phyloP scores from a whole-genome alignment of 1,284 basidiomycete species.

The Trichosporon sp. region DNA sequence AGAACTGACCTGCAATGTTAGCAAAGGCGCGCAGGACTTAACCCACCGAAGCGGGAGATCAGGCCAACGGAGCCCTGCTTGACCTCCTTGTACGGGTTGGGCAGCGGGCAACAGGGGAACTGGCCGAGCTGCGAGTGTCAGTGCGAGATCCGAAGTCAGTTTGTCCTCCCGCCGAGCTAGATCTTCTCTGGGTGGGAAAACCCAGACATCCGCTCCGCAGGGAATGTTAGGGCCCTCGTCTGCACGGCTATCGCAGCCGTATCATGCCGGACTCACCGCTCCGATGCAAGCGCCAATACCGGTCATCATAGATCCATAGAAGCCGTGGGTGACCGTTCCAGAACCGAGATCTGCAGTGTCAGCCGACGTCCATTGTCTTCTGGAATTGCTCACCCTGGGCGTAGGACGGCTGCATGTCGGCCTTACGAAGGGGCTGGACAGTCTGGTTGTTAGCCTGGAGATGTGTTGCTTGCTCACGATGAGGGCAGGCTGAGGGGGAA shows the following conservation, averaged over 20 bases:
- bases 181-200: no score
- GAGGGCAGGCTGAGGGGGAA: slow-evolving; percentile 16
- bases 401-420: slow-evolving; percentile 68
- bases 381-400: slow-evolving; percentile 67
- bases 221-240: background rate
- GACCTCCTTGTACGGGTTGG: slow-evolving; percentile 60
- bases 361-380: background rate
- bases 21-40: slow-evolving; percentile 63
- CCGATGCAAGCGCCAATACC: slow-evolving; percentile 56
- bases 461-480: slow-evolving; percentile 10
- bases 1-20: slow-evolving; percentile 56
- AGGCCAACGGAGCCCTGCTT: slow-evolving; percentile 81
- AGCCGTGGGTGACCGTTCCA: slow-evolving; percentile 63
- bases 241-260: background rate
- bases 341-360: background rate
- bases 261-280: slow-evolving; percentile 39
- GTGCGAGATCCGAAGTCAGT: background rate
- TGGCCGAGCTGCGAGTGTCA: slow-evolving; percentile 62
- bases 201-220: no score
- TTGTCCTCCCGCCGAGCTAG: no score
- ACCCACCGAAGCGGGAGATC: slow-evolving; percentile 87
- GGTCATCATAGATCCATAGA: slow-evolving; percentile 81
- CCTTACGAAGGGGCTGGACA: slow-evolving; percentile 54
- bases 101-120: slow-evolving; percentile 78
- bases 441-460: slow-evolving; percentile 37